Base-by-base conservation (phyloP, 2,329 filamentous ascomycete species). In the Talaromyces sp. region DNA sequence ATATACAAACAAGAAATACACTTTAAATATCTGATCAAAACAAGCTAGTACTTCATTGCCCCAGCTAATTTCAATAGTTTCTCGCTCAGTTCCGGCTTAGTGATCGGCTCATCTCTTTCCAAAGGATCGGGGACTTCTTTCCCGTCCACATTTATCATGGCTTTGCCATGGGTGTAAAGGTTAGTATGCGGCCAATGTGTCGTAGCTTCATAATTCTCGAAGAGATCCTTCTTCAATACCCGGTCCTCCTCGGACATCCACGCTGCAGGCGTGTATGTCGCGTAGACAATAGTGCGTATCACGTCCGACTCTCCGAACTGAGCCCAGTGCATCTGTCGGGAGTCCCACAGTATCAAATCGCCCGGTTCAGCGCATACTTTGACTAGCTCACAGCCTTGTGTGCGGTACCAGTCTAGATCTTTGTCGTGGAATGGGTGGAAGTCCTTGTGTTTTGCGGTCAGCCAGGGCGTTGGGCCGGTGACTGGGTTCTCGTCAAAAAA, bases 111-210 rank as follows among this genome's bases (percentile, higher is more conserved):
- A 24, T 62, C 64, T 43, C 62, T 53, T 51, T 64, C 62, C 21
- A 61, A 5, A 8, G 61, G 63, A 57, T 64, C 62, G 4, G 58
- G 43, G 10, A 50, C 19, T 32, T 21, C n/a, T 50, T 63, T 51
- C 21, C 63, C 63, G 57, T 64, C 50, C 1, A 62, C 27, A 19
- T 43, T 64, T 17, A 50, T 43, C 31, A 29, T 21, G 5, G 63
- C 62, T 35, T 63, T 59, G 3, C 62, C 60, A 54, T 65, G 59
- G 1, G 54, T 54, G 12, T 29, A 61, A 11, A 65, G 59, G 55
- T 66, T 66, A n/a, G 58, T 60, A 50, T 66, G 65, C 9, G 65
- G 64, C 65, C 65, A 65, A 41, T 66, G 64, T 11, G 64, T 66
- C 7, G 65, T 66, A 1, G 58, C 57, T 19, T 63, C 60, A 12